phyloP scores from a whole-genome alignment of 306 rosid species.

The Quercus engelmannii region DNA sequence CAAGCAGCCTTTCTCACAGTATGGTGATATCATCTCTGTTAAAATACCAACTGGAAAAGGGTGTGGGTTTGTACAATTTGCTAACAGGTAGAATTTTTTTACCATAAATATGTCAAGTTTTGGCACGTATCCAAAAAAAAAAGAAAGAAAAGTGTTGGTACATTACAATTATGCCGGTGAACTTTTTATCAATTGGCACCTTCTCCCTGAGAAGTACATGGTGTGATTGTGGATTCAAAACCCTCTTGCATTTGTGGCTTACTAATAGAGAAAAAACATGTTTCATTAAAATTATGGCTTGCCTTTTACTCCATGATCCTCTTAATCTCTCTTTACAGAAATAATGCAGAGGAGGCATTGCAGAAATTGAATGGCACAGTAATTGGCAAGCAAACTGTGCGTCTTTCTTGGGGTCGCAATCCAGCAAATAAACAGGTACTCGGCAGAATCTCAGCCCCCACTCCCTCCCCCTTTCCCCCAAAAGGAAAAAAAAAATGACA shows the following conservation, averaged over 20 bases:
- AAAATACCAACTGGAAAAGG: constrained; percentile 98
- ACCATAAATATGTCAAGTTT: constrained; percentile 3
- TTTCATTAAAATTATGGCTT: not conserved
- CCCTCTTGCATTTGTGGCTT: not conserved
- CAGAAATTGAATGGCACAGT: constrained; percentile 78
- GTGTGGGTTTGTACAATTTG: constrained; percentile 97
- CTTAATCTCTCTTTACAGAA: constrained; percentile 48
- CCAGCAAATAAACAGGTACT: constrained; percentile 96
- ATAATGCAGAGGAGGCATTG: constrained; percentile 91
- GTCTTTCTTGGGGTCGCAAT: constrained; percentile 99
- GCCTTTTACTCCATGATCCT: constrained; percentile 10
- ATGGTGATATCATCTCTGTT: constrained; percentile 89
- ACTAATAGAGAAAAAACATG: not conserved
- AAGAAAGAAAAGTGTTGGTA: not conserved
- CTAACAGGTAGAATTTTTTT: constrained; percentile 55
- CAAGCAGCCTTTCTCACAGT: constrained; percentile 79
- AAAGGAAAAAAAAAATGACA: too few relatives aligned
- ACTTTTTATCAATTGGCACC: not conserved
- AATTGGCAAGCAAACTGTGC: constrained; percentile 90
- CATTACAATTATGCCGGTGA: not conserved
- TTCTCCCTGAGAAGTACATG: not conserved
- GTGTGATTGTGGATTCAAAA: not conserved
- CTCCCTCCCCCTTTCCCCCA: not conserved
- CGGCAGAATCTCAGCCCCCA: not conserved
- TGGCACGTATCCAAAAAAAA: not conserved